Percentiles rank a stretch among this genome's conserved stretches.
These are phyloP conservation scores for Sclerotinia nivalis DNA, from an alignment of 2,329 filamentous ascomycete genomes.

Conservation along the genomic window DNA sequence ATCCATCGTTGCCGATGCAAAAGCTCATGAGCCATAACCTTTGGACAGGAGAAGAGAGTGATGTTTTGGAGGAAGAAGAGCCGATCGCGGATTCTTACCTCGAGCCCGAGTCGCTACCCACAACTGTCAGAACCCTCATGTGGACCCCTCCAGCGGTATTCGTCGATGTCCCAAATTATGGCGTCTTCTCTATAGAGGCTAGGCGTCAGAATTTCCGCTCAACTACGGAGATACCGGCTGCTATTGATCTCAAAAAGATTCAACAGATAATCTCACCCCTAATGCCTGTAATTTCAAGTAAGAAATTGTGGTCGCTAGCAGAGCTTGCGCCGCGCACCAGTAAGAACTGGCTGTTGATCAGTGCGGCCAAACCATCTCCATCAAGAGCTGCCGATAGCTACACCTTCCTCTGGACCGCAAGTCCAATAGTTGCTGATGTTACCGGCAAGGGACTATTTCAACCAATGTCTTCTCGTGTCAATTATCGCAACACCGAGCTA, in stretches of 20 bases:
- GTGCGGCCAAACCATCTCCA: neutral
- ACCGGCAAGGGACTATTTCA: slow-evolving; percentile 32
- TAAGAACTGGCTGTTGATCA: slow-evolving; percentile 27
- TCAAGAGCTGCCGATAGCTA: neutral
- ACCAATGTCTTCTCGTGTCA: slow-evolving; percentile 17
- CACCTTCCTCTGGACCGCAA: slow-evolving; percentile 30
- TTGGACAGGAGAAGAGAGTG: slow-evolving; percentile 25
- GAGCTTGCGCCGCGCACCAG: neutral
- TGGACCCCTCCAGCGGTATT: slow-evolving; percentile 27
- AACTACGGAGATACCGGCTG: slow-evolving; percentile 32
- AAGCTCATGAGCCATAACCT: slow-evolving; percentile 27
- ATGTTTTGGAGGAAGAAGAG: neutral
- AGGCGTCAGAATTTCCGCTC: slow-evolving; percentile 28
- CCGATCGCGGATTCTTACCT: neutral
- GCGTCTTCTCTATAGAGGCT: slow-evolving; percentile 31
- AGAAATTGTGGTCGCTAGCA: slow-evolving; percentile 30
- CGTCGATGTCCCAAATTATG: slow-evolving; percentile 19
- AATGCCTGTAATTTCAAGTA: slow-evolving; percentile 29
- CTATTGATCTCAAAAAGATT: slow-evolving; percentile 27
- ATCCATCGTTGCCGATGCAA: slow-evolving; percentile 23
- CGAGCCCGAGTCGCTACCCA: neutral
- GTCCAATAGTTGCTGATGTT: neutral
- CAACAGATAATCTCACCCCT: slow-evolving; percentile 24
- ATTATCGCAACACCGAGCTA: slow-evolving; percentile 30
- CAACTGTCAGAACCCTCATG: neutral